Evolutionary conservation across 768 basidiomycete genomes (phyloP).

Genomic region (Xanthoconium purpureum): DNA sequence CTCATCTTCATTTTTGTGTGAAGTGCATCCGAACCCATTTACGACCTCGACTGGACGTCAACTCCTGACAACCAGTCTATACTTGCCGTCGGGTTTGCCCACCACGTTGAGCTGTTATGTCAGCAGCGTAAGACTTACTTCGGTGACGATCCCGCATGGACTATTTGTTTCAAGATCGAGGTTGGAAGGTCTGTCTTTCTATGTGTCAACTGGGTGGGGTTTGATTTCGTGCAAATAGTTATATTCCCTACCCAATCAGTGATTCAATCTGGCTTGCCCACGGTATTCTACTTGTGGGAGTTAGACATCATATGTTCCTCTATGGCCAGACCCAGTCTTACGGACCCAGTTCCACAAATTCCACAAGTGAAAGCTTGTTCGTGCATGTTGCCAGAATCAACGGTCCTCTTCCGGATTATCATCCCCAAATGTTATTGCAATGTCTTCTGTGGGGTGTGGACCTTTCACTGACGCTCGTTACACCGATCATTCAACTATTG

Average conservation of each 20-base stretch:
- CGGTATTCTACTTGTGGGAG: slow-evolving; percentile 78
- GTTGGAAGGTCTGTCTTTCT: slow-evolving; percentile 55
- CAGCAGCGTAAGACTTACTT: slow-evolving; percentile 93
- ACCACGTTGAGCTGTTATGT: slow-evolving; percentile 81
- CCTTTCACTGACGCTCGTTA: background rate
- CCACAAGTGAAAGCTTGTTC: slow-evolving; percentile 55
- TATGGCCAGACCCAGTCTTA: slow-evolving; percentile 51
- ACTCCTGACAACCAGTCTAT: slow-evolving; percentile 89
- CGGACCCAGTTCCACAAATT: slow-evolving; percentile 21
- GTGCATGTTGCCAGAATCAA: slow-evolving; percentile 80
- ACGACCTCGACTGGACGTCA: slow-evolving; percentile 91
- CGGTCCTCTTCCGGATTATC: slow-evolving; percentile 86
- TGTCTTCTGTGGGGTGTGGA: slow-evolving; percentile 86
- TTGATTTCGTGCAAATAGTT: slow-evolving; percentile 38
- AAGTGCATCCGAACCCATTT: slow-evolving; percentile 52
- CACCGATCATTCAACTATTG: slow-evolving; percentile 1
- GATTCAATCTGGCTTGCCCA: slow-evolving; percentile 91
- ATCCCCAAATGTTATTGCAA: slow-evolving; percentile 90
- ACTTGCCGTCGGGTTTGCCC: slow-evolving; percentile 81
- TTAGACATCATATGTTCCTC: slow-evolving; percentile 80
- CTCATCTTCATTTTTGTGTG: background rate
- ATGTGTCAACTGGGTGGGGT: background rate
- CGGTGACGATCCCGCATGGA: slow-evolving; percentile 78
- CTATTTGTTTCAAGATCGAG: slow-evolving; percentile 65
- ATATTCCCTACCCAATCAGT: slow-evolving; percentile 73